Evolutionary conservation across 441 rosid species (phyloP).

Genomic region (Codiaeum variegatum): DNA sequence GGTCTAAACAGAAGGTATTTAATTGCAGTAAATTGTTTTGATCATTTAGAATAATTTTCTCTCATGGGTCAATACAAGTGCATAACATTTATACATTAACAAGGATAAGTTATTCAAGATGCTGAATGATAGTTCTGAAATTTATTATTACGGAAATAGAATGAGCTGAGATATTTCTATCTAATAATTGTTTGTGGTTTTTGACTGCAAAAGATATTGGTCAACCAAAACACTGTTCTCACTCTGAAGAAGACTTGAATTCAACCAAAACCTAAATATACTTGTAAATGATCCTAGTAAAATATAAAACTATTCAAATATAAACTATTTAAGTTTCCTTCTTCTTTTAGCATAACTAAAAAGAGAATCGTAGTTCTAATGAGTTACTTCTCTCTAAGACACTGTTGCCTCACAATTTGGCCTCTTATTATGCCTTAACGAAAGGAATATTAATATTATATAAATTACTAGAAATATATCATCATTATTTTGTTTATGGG

Average conservation of each 20-base stretch:
- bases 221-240: no score
- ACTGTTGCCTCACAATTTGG: not conserved
- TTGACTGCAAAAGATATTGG: not conserved
- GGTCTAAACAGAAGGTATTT: constrained; percentile 70
- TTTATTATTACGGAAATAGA: not conserved
- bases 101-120: not conserved
- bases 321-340: not conserved
- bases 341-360: no score
- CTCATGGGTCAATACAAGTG: not conserved
- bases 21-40: not conserved
- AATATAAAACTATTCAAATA: not conserved
- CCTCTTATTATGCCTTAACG: not conserved
- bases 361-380: no score
- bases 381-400: not conserved
- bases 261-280: not conserved
- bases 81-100: not conserved
- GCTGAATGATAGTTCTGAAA: not conserved
- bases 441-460: no score
- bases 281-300: not conserved
- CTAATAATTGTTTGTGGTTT: not conserved
- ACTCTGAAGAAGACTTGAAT: not conserved
- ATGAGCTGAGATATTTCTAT: not conserved
- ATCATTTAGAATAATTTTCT: not conserved
- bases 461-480: not conserved
- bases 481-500: not conserved